Evolutionary conservation across 345 rosid species (phyloP).

Genomic region (Camelina neglecta): DNA sequence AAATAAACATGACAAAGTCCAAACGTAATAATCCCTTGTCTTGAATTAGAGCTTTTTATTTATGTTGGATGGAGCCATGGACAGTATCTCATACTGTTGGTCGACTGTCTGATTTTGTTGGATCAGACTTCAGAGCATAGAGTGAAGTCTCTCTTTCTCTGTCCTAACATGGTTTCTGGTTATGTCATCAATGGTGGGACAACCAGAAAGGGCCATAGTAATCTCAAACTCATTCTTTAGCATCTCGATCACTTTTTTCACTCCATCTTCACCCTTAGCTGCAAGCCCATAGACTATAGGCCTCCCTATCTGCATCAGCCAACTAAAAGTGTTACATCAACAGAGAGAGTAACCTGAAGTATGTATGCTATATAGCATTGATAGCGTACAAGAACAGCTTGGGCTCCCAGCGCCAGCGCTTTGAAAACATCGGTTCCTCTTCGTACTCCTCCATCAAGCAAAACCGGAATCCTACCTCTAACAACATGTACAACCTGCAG

Average conservation of each 20-base stretch:
- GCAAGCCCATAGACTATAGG: slow-evolving; percentile 78
- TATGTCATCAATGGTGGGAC: slow-evolving; percentile 61
- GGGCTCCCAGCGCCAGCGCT: slow-evolving; percentile 90
- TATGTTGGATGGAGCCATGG: neutral
- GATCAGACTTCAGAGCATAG: slow-evolving; percentile 49
- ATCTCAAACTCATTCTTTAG: slow-evolving; percentile 78
- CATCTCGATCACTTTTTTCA: slow-evolving; percentile 65
- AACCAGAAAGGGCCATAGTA: slow-evolving; percentile 83
- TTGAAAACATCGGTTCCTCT: slow-evolving; percentile 90
- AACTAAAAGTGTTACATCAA: slow-evolving; percentile 15
- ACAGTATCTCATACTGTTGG: slow-evolving; percentile 4
- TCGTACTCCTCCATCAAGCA: slow-evolving; percentile 85
- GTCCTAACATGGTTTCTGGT: slow-evolving; percentile 67
- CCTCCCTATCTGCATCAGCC: slow-evolving; percentile 77
- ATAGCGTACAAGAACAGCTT: slow-evolving; percentile 79
- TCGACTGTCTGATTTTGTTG: neutral
- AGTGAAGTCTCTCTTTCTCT: slow-evolving; percentile 50
- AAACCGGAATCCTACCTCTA: slow-evolving; percentile 73
- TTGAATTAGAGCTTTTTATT: slow-evolving; percentile 2
- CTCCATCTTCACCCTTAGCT: slow-evolving; percentile 78
- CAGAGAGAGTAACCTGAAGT: neutral
- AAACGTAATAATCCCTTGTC: neutral
- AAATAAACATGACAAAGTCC: neutral
- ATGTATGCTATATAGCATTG: neutral
- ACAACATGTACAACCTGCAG: slow-evolving; percentile 75